These are phyloP conservation scores for Coccomyxa sp. DNA, from an alignment of 139 green algal genomes.

Conservation along the genomic window DNA sequence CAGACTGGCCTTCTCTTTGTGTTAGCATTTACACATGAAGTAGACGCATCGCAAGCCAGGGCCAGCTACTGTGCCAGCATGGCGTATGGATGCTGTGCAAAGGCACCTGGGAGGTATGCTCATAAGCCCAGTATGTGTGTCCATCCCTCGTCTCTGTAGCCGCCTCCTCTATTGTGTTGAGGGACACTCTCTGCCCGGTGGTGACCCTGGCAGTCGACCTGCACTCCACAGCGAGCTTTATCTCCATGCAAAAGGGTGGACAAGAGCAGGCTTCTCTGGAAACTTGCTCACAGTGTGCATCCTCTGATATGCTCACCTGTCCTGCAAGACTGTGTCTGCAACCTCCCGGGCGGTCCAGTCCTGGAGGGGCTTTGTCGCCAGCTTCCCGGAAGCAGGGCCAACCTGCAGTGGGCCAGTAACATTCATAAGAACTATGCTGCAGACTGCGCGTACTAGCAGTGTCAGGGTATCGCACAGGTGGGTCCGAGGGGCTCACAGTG, in stretches of 20 bases:
- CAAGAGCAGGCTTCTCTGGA: background rate
- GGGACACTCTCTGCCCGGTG: constrained; percentile 66
- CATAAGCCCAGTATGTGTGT: constrained; percentile 67
- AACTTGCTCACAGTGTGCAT: background rate
- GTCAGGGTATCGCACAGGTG: background rate
- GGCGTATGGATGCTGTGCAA: background rate
- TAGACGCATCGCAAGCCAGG: background rate
- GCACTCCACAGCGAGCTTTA: background rate
- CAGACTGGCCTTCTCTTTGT: background rate
- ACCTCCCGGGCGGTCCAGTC: constrained; percentile 68
- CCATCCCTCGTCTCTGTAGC: constrained; percentile 35
- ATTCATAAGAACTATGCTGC: background rate
- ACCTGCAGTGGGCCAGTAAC: constrained; percentile 14
- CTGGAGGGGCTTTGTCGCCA: constrained; percentile 28
- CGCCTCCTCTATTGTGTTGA: constrained; percentile 66
- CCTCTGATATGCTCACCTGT: constrained; percentile 44
- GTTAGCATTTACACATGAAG: background rate
- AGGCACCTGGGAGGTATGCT: constrained; percentile 69
- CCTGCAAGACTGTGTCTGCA: constrained; percentile 68
- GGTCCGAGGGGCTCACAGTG: constrained; percentile 13
- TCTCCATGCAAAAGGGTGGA: background rate
- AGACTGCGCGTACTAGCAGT: background rate
- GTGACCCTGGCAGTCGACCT: constrained; percentile 74
- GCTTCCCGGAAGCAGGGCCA: constrained; percentile 32
- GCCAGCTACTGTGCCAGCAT: background rate